Percentiles rank a stretch among this genome's conserved stretches.
These are phyloP conservation scores for Chrysoporthe austroafricana DNA, from an alignment of 2,329 filamentous ascomycete genomes.

Conservation along the genomic window DNA sequence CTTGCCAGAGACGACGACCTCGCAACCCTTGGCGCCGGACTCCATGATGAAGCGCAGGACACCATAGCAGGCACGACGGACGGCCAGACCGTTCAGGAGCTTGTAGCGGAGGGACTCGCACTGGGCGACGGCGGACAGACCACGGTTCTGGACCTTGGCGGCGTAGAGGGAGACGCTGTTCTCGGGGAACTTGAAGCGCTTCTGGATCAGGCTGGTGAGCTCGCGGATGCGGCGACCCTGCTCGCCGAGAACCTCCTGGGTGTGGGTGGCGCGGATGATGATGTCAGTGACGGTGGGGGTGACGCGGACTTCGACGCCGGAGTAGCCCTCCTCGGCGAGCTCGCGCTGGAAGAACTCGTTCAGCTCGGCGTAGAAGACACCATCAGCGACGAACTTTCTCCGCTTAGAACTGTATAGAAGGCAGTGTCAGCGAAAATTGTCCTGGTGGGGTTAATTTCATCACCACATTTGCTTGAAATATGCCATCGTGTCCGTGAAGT, in stretches of 20 bases:
- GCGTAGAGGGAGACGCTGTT: constrained; percentile 99
- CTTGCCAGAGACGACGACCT: constrained; percentile 99
- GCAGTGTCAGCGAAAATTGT: constrained; percentile 28
- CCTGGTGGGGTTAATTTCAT: constrained; percentile 10
- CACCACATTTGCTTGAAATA: not conserved
- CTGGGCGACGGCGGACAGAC: constrained; percentile 99
- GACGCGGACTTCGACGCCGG: constrained; percentile 99
- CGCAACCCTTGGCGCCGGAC: constrained; percentile 98
- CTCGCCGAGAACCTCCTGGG: constrained; percentile 99
- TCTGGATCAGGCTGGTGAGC: constrained; percentile 99
- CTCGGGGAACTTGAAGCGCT: constrained; percentile 99
- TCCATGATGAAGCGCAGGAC: constrained; percentile 99
- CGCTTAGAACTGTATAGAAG: constrained; percentile 72
- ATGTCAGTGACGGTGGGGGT: constrained; percentile 99
- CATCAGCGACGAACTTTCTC: constrained; percentile 95
- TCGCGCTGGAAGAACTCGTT: constrained; percentile 99
- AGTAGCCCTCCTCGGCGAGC: constrained; percentile 99
- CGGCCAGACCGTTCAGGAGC: constrained; percentile 98
- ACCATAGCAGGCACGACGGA: constrained; percentile 99
- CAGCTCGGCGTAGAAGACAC: constrained; percentile 99
- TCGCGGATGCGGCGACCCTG: constrained; percentile 99
- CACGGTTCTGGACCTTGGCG: constrained; percentile 99
- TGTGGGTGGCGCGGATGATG: constrained; percentile 99
- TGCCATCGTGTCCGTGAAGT: not conserved
- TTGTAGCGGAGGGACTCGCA: constrained; percentile 99